Conservation (phyloP, 2,329 filamentous ascomycete species). For the Ceratocystis alfenasii region DNA sequence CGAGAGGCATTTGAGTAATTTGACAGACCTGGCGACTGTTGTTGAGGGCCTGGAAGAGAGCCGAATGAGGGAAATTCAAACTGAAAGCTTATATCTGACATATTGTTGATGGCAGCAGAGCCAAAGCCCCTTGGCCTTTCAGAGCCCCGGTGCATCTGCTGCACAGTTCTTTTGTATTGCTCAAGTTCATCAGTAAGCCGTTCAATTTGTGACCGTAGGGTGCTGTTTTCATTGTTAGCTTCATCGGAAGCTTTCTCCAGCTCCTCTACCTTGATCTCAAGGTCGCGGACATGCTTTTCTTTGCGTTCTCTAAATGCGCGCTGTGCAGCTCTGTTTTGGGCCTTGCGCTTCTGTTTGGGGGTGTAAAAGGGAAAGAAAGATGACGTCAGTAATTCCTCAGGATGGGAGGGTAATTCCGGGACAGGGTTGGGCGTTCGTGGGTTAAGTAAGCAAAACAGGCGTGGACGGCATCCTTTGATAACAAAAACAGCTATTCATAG, state of each 20-base stretch:
- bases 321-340: constrained; percentile 86
- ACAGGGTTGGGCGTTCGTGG: background rate
- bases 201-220: constrained; percentile 77
- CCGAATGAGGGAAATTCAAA: constrained; percentile 97
- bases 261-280: constrained; percentile 66
- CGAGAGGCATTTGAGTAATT: constrained; percentile 4
- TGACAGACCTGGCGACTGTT: constrained; percentile 17
- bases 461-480: background rate
- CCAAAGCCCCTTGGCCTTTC: constrained; percentile 31
- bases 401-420: background rate
- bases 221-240: constrained; percentile 72
- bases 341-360: constrained; percentile 70
- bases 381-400: constrained; percentile 3
- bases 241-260: constrained; percentile 72
- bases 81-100: constrained; percentile 70
- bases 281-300: constrained; percentile 76
- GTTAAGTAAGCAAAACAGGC: background rate
- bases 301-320: constrained; percentile 90
- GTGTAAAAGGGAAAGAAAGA: background rate
- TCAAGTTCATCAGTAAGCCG: constrained; percentile 72
- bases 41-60: constrained; percentile 44
- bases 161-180: constrained; percentile 81
- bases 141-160: constrained; percentile 38
- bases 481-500: background rate
- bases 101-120: constrained; percentile 42